Evolutionary conservation across 1,139 yeast species (phyloP).

Genomic region (Komagataea norvegica): DNA sequence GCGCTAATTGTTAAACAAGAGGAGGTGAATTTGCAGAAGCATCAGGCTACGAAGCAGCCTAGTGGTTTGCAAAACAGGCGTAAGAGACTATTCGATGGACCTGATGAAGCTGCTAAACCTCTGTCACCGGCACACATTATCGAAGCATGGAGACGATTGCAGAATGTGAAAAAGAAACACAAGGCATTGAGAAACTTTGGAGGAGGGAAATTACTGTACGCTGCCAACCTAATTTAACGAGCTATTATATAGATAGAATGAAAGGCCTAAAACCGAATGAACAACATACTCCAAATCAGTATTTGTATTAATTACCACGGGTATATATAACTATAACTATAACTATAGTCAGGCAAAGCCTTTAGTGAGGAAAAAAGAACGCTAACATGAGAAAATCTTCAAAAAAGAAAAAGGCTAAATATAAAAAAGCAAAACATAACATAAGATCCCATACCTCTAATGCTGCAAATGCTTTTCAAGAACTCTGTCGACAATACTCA

Average conservation of each 20-base stretch:
- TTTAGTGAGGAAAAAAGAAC: too few relatives aligned
- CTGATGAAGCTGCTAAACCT: constrained; percentile 83
- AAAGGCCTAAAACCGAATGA: background rate
- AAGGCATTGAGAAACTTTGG: constrained; percentile 68
- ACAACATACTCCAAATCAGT: too few relatives aligned
- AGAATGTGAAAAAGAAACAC: constrained; percentile 54
- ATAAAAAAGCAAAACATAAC: background rate
- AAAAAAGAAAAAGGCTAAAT: background rate
- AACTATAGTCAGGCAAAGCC: too few relatives aligned
- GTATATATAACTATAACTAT: background rate
- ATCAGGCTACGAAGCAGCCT: constrained; percentile 26
- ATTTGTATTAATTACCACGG: too few relatives aligned
- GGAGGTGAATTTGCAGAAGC: constrained; percentile 43
- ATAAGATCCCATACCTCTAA: too few relatives aligned
- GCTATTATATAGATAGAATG: background rate
- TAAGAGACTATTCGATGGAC: constrained; percentile 80
- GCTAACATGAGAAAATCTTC: too few relatives aligned
- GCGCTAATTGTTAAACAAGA: constrained; percentile 76
- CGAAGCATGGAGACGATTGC: constrained; percentile 88
- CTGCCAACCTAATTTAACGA: constrained; percentile 30
- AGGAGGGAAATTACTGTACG: constrained; percentile 54
- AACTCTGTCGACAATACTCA: constrained; percentile 41
- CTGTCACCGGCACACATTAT: constrained; percentile 78
- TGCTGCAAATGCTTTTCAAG: background rate
- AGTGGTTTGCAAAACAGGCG: constrained; percentile 31